Conservation (phyloP, 2,329 filamentous ascomycete species). For the Aquanectria penicillioides region DNA sequence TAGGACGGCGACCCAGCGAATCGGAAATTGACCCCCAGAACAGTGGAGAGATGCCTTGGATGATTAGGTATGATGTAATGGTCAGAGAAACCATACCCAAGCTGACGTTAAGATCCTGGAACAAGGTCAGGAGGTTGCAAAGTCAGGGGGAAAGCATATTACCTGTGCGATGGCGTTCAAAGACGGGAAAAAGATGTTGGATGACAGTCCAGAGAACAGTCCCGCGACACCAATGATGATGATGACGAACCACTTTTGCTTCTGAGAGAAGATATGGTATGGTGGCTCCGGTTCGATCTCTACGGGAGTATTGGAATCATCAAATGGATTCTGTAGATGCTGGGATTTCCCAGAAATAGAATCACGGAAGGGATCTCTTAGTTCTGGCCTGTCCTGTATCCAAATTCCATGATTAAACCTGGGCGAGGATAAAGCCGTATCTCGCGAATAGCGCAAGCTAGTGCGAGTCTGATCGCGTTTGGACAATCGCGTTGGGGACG, state of each 20-base stretch:
- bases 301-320: background rate
- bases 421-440: background rate
- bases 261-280: slow-evolving; percentile 7
- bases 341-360: background rate
- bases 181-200: slow-evolving; percentile 62
- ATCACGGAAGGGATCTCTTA: background rate
- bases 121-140: background rate
- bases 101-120: slow-evolving; percentile 45
- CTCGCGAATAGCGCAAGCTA: background rate
- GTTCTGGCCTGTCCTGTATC: background rate
- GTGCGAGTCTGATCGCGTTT: background rate
- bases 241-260: slow-evolving; percentile 55
- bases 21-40: slow-evolving; percentile 62
- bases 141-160: background rate
- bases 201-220: slow-evolving; percentile 62
- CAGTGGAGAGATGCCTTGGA: slow-evolving; percentile 60
- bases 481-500: background rate
- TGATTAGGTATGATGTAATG: slow-evolving; percentile 59
- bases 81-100: slow-evolving; percentile 49
- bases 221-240: slow-evolving; percentile 60
- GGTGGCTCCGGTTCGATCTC: background rate
- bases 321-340: background rate
- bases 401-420: background rate
- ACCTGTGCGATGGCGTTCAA: slow-evolving; percentile 50
- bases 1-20: slow-evolving; percentile 54